Base-by-base conservation (phyloP, 2,329 filamentous ascomycete species). In the Dendryphion nanum region DNA sequence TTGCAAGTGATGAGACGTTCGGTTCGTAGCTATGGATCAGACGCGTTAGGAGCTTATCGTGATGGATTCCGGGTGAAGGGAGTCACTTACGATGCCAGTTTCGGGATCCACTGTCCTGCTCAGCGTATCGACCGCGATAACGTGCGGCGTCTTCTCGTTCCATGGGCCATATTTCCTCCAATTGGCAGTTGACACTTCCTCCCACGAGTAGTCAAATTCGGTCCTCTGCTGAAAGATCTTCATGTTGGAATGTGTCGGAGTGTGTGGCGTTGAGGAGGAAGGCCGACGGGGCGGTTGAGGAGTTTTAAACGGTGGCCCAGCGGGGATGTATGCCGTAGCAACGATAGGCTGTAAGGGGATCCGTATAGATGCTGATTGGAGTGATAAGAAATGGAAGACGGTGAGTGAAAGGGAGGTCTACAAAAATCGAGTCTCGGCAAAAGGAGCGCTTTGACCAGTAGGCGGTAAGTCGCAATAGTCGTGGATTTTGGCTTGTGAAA, bases 131-230 rank as follows among this genome's bases (percentile, higher is more conserved):
- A 97, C 93, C 51, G 89, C 90, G 51, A 94, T 82, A 51, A 98
- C 93, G 69, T 98, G 93, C 28, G 89, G 88, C n/a, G 87, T 90
- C 72, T 95, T 93, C 68, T 96, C 86, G 74, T 98, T 98, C 91
- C 93, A 97, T 15, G 91, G 91, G 60, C 89, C 94, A 72, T 98
- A 98, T 70, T 98, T 98, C 55, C 83, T 85, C 93, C 93, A 98
- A 78, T 98, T 98, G 64, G 87, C 89, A 12, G 89, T 89, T 18
- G 89, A 95, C 23, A 98, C 93, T 69, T 97, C 91, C 61, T 95
- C 89, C 93, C 93, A 98, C 31, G 91, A 95, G 77, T 98, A 98
- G 73, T 95, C 79, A 72, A 94, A 98, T 45, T 89, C 89, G 70
- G 89, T 87, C 26, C 77, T 75, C 60, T 89, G 94, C 55, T 88